Evolutionary conservation across 2,329 filamentous ascomycete species (phyloP), one percentile per base, ranked within the genome.

Genomic region (Bimuria novae-zelandiae): DNA sequence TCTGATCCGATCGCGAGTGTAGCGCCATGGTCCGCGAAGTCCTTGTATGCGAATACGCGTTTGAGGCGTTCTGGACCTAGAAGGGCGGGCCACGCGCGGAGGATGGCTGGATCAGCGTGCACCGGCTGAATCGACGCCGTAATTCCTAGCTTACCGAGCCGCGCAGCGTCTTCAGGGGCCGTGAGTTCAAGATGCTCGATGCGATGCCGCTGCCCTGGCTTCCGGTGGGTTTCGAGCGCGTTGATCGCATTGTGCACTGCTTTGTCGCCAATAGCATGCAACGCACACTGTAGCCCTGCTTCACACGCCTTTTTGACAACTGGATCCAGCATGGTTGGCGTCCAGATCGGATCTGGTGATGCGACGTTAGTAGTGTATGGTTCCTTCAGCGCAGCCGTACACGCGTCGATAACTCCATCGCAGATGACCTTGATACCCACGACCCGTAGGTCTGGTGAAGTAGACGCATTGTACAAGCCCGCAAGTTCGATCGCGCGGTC

Each of bases 41-140:
- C 84, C 36, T 79, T 77, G 67, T 88, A 88, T 0, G 85, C 82
- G 61, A 88, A 88, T 0, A 84, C 84, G 12, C 84, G 76, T 45
- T 75, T 76, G 71, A 84, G 82, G 1, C 84, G 76, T 14, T 79
- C 71, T 1, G 69, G 62, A 1, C 83, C 84, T 3, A 88, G 71
- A 14, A 88, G 76, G 7, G 75, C 71, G 0, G 83, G 83, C 83
- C 85, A 89, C 0, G 83, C 84, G 23, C 79, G 75, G 3, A 88
- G 72, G 50, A 87, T 84, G 0, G 84, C 82, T 0, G 86, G 85
- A 67, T 96, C 92, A 61, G 92, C 89, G 73, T 92, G 96, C 76
- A 95, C 96, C 19, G 92, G 94, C 77, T 96, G 90, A 60, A 96
- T 96, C 51, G 89, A 89, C 54, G 96, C 92, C 51, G 91, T 96